Evolutionary conservation across 2,329 filamentous ascomycete genomes (phyloP), one percentile per base, ranked within the genome.

Genomic region (Fusarium incarnatum): DNA sequence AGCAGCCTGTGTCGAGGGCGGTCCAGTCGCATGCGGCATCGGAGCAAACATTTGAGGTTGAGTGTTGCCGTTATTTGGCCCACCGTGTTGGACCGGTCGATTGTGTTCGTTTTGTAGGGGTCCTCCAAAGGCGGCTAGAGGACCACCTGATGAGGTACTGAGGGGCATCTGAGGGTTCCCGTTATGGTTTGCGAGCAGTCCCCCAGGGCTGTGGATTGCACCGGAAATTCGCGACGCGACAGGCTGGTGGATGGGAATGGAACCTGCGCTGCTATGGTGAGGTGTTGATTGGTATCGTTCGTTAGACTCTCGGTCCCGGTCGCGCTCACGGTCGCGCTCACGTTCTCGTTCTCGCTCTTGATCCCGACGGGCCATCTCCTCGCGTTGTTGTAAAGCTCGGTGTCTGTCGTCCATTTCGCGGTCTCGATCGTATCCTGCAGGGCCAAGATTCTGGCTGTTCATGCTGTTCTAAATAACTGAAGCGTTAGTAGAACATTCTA

Each of bases 231-330:
- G 85, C 77, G 94, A 89, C 67, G 95, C 95, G 63, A 98, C 94
- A 8, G 95, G 95, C 80, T 98, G 95, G 81, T 98, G 95, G 74
- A 98, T 91, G 57, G 94, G 94, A 57, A 97, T 93, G 5, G 94
- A 94, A 60, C 92, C 93, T 41, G 93, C 91, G 77, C 93, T 94
- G 81, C 92, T 96, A 79, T 98, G 94, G 77, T 96, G 94, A 66
- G 79, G 78, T 27, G 91, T 89, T 64, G 92, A 87, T 73, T 90
- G 91, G 76, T 89, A 90, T 54, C 89, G 87, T 45, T 91, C 89
- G 77, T 88, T 85, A 63, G 87, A 83, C 70, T 93, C 91, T 77
- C 90, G 86, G 71, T 92, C 90, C 73, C 89, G 79, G 57, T 81
- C 79, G 68, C 78, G 77, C 62, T 81, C 79, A 59, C 77, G 76